phyloP scores from a whole-genome alignment of 352 stramenopile genomes.

The Blastocystis sp. region DNA sequence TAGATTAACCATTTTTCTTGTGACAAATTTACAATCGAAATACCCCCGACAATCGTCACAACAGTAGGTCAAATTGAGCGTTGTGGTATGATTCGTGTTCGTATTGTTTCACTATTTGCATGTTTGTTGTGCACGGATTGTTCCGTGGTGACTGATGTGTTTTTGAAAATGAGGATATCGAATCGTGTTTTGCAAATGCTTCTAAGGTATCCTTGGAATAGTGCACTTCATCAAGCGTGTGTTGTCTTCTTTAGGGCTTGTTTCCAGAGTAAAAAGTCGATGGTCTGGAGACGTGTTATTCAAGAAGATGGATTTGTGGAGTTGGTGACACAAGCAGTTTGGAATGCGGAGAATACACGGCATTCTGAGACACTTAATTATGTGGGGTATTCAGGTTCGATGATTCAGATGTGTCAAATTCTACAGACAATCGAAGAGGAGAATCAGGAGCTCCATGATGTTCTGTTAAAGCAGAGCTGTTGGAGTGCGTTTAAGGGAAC shows the following conservation, averaged over 20 bases:
- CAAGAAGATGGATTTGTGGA: not conserved
- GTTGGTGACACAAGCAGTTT: not conserved
- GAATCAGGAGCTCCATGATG: no score
- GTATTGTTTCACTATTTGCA: not conserved
- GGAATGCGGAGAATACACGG: not conserved
- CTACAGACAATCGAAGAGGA: no score
- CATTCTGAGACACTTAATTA: not conserved
- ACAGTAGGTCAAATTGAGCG: not conserved
- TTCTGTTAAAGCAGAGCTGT: no score
- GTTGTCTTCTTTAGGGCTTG: not conserved
- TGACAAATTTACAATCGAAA: not conserved
- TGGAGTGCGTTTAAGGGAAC: no score
- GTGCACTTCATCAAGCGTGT: not conserved
- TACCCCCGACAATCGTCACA: not conserved
- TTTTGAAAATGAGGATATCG: not conserved
- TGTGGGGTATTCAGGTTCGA: not conserved
- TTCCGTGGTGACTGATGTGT: not conserved
- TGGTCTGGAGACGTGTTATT: not conserved
- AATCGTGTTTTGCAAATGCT: not conserved
- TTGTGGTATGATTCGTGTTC: not conserved
- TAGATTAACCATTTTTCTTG: not conserved
- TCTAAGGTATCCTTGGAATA: not conserved
- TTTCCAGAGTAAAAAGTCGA: not conserved
- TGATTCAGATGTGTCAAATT: no score
- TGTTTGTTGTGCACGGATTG: no score